Percentiles rank a stretch among this genome's conserved stretches.
These are phyloP conservation scores for Syzygium malaccense DNA, from an alignment of 441 rosid genomes.

Conservation along the genomic window DNA sequence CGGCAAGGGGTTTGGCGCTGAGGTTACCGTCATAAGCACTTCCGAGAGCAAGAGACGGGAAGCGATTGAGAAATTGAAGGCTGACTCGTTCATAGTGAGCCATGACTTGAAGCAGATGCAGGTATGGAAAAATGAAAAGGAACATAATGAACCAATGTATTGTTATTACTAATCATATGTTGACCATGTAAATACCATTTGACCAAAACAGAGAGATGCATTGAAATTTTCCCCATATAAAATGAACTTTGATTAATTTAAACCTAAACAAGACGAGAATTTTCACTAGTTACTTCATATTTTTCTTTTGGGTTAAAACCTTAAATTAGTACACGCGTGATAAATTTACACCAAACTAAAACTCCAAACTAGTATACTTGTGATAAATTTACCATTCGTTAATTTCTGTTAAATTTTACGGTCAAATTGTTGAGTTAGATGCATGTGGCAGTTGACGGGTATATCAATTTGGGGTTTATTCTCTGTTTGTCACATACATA, in stretches of 20 bases:
- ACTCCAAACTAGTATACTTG: too few species aligned
- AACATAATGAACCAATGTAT: neutral
- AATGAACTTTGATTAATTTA: neutral
- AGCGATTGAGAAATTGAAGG: neutral
- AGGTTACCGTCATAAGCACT: slow-evolving; percentile 2
- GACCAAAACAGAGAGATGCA: neutral
- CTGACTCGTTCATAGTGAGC: slow-evolving; percentile 6
- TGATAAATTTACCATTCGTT: too few species aligned
- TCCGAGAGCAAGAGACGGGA: slow-evolving; percentile 1
- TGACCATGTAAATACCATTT: neutral
- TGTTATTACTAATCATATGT: neutral
- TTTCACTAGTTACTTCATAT: neutral
- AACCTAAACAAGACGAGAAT: neutral
- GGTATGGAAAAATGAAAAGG: neutral
- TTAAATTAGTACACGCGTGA: too few species aligned
- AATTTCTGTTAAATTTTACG: too few species aligned
- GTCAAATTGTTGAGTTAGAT: too few species aligned
- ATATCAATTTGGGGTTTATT: too few species aligned
- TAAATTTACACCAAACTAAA: too few species aligned
- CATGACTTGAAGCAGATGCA: neutral
- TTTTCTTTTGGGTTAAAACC: too few species aligned
- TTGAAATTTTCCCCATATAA: neutral
- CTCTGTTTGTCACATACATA: too few species aligned
- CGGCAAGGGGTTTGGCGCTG: neutral
- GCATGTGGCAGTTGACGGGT: too few species aligned